A percentile compares a stretch with the other conserved stretches of the same genome.
These are phyloP conservation scores for Ilyonectria robusta DNA, from an alignment of 2,329 filamentous ascomycete species.

Conservation along the genomic window DNA sequence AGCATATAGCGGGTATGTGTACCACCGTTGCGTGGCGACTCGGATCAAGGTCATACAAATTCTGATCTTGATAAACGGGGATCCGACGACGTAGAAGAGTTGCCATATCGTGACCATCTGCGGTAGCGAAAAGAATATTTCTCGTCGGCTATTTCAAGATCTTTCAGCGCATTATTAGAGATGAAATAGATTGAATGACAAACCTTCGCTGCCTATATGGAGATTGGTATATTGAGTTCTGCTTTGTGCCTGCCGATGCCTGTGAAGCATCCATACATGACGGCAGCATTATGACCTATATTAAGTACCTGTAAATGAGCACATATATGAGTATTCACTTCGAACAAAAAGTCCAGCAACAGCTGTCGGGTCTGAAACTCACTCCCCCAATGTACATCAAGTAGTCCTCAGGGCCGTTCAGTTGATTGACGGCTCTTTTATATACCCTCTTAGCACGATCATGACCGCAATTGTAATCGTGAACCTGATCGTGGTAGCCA, in stretches of 20 bases:
- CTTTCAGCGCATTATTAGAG: fast-evolving
- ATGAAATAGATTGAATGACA: neutral
- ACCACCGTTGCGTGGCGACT: constrained; percentile 5
- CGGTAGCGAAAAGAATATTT: neutral
- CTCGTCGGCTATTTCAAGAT: neutral
- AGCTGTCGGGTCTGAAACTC: neutral
- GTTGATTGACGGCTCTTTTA: neutral
- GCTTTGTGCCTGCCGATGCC: neutral
- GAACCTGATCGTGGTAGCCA: neutral
- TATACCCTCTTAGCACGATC: neutral
- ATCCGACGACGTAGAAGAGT: constrained; percentile 25
- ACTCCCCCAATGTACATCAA: constrained; percentile 2
- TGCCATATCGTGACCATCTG: constrained; percentile 18
- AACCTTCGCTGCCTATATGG: neutral
- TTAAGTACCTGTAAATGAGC: neutral
- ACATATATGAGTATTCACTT: neutral
- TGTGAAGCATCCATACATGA: neutral
- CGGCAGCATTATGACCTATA: neutral
- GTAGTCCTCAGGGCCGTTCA: neutral
- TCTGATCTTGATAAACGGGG: constrained; percentile 23
- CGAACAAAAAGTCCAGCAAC: neutral
- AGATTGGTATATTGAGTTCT: neutral
- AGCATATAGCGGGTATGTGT: neutral
- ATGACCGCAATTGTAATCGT: neutral
- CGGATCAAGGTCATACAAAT: constrained; percentile 29